phyloP scores from a whole-genome alignment of 2,329 filamentous ascomycete genomes.

The Pyrenochaeta sp. region DNA sequence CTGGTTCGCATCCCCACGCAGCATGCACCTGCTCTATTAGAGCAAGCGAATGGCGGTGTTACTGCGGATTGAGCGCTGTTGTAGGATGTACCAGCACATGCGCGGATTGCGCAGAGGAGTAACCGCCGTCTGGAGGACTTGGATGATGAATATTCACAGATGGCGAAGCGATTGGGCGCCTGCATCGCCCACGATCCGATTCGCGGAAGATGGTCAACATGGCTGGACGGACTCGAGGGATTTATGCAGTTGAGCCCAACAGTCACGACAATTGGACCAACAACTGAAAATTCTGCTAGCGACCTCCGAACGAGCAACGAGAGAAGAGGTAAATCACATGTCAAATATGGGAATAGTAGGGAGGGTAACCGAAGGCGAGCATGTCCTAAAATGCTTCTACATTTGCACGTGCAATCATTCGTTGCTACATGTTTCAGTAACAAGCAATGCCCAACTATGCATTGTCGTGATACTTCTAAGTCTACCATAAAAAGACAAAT shows the following conservation, averaged over 20 bases:
- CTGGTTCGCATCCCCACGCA: constrained; percentile 86
- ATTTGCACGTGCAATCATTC: constrained; percentile 2
- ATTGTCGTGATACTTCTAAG: constrained; percentile 29
- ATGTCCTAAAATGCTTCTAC: neutral
- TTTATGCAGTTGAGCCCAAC: constrained; percentile 20
- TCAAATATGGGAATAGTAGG: neutral
- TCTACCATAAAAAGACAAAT: constrained; percentile 24
- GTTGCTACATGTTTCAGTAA: neutral
- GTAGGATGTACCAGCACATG: constrained; percentile 14
- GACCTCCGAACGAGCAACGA: neutral
- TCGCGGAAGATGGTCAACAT: constrained; percentile 11
- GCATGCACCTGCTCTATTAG: constrained; percentile 58
- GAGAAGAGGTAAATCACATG: constrained; percentile 1
- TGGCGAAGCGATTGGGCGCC: constrained; percentile 5
- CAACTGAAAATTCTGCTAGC: constrained; percentile 6
- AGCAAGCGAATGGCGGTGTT: constrained; percentile 43
- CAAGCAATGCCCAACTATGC: neutral
- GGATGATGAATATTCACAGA: constrained; percentile 1
- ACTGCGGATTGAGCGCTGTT: constrained; percentile 37
- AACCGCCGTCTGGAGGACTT: constrained; percentile 5
- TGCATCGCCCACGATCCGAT: constrained; percentile 9
- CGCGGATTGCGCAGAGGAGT: constrained; percentile 8
- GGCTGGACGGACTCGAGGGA: constrained; percentile 2
- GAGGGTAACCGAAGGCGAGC: neutral
- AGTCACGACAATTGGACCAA: constrained; percentile 8